phyloP scores from a whole-genome alignment of 2,329 filamentous ascomycete species.

The Lachnum nothofagi region DNA sequence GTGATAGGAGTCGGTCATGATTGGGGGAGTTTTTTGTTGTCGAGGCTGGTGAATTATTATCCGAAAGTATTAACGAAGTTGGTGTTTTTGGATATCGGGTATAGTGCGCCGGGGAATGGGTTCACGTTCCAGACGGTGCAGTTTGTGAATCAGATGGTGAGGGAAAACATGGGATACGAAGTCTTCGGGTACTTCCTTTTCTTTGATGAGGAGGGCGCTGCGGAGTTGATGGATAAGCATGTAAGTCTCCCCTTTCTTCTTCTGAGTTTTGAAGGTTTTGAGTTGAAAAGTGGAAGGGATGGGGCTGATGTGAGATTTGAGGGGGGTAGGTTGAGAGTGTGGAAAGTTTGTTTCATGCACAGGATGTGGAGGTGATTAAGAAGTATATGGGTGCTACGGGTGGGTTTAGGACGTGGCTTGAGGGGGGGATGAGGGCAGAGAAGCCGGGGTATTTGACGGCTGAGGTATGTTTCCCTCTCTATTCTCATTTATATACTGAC shows the following conservation, averaged over 20 bases:
- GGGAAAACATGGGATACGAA: constrained; percentile 14
- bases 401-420: constrained; percentile 17
- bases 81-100: constrained; percentile 19
- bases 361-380: constrained; percentile 14
- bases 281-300: neutral
- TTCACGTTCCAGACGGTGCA: constrained; percentile 11
- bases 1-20: neutral
- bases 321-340: constrained; percentile 14
- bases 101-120: constrained; percentile 8
- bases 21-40: constrained; percentile 21
- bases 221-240: constrained; percentile 15
- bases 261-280: neutral
- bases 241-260: constrained; percentile 5
- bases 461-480: constrained; percentile 6
- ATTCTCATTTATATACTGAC: neutral
- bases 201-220: constrained; percentile 20
- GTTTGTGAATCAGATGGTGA: constrained; percentile 11
- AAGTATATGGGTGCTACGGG: constrained; percentile 19
- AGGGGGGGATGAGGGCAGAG: constrained; percentile 6
- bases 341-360: constrained; percentile 14
- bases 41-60: constrained; percentile 17
- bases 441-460: constrained; percentile 7
- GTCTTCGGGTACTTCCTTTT: constrained; percentile 23
- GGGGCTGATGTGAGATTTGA: neutral
- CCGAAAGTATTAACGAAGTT: constrained; percentile 13